Evolutionary conservation across 257 asterid genomes (phyloP), one percentile per base, ranked within the genome.

Genomic region (Phtheirospermum japonicum): DNA sequence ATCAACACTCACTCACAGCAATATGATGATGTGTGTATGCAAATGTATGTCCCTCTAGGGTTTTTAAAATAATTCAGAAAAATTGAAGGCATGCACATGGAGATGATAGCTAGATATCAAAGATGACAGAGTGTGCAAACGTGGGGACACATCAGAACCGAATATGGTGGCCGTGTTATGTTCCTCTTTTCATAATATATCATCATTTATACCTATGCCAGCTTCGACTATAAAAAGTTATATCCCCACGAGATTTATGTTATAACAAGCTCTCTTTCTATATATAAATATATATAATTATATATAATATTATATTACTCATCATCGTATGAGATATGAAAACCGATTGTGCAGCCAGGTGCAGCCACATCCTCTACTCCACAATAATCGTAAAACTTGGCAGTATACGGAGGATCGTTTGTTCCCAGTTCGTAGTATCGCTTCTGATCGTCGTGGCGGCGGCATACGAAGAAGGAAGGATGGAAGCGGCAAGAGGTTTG

Each of bases 361-460:
- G 96, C 93, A 5, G 68, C 73, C 5, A 71, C 71, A 36, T 92
- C 82, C 79, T 92, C 99, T 3, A 94, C 99, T 71, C 96, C 97
- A 60, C 97, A 86, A 61, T 96, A 7, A 36, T 36, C 42, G 40
- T 34, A 34, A 34, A 34, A 34, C 40, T 34, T 34, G 40, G 40
- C 40, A 34, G 40, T 10, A 0, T 36, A 36, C 42, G 42, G 42
- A 36, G 42, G 9, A 36, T 36, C 7, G 9, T 36, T 12, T 12
- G 42, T 9, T 36, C 42, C 8, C 42, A 36, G 42, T 12, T 36
- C 42, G 42, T 6, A 36, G 9, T 36, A 36, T 36, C 17, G 84
- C 74, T 78, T 84, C 85, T 88, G 98, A 79, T 88, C 95, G 64
- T 84, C 95, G 78, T 91, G 98, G 71, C 96, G 98, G 69, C 98